Base-by-base conservation (phyloP, 164 flowering plant genomes). In the Umbellularia californica region DNA sequence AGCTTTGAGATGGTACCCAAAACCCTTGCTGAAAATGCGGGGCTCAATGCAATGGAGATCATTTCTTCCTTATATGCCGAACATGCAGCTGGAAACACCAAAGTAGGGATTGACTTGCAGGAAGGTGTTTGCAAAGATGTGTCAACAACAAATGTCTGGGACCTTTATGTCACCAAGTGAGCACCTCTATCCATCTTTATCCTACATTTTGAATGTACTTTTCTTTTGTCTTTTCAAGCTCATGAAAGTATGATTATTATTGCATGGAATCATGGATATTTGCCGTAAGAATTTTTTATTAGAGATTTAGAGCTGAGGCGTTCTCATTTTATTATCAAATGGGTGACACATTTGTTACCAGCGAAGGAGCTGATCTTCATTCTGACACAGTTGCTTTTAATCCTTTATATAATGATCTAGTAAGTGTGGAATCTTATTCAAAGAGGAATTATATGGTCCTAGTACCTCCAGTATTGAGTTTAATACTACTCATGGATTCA, bases 1-100 rank as follows among this genome's bases (percentile, higher is more conserved):
- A 90, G 98, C 76, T 93, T 95, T 82, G 98, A 95, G 82, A 89
- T 95, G 96, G 85, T 92, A 50, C 99, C 99, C 25, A 92, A 87
- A 79, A 95, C 95, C 10, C 83, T 95, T 70, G 90, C 99, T 68
- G 99, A 93, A 68, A 95, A 95, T 87, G 99, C 97, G 23, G 99
- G 99, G 68, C 92, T 92, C 23, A 89, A 95, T 81, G 87, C 96
- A 9, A 90, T 92, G 92, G 98, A 95, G 82, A 91, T 95, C 24
- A 93, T 95, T 75, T 85, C 98, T n/a, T 85, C 96, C 22, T 79
- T 95, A 15, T 93, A 93, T 82, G 97, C 92, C 68, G 97, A 90
- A 68, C 96, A 93, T 86, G 91, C 94, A 50, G 86, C 90, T 68
- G 98, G 96, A 82, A 90, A 90, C 78, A 65, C 80, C 68, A 86